Evolutionary conservation across 1,139 yeast genomes (phyloP).

Genomic region (Candida neerlandica): DNA sequence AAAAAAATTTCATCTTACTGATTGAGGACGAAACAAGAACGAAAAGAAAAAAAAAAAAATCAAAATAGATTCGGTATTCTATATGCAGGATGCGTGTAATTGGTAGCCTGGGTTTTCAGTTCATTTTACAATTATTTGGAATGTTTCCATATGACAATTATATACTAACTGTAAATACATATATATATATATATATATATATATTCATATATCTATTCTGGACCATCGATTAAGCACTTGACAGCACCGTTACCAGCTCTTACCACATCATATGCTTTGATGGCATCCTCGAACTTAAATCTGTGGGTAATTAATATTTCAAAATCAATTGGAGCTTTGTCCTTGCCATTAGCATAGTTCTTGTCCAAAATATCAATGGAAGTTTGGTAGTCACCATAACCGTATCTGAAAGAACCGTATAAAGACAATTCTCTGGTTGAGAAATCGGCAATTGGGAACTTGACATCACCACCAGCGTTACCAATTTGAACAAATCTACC

Average conservation of each 20-base stretch:
- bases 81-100: not conserved
- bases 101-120: not conserved
- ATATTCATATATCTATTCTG: constrained; percentile 20
- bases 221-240: constrained; percentile 51
- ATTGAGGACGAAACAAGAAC: constrained; percentile 4
- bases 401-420: constrained; percentile 82
- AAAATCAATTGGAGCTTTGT: constrained; percentile 43
- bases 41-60: constrained; percentile 4
- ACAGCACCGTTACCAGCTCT: constrained; percentile 48
- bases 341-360: constrained; percentile 62
- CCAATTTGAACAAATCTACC: constrained; percentile 79
- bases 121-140: too few species aligned
- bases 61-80: not conserved
- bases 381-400: constrained; percentile 74
- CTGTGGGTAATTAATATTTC: constrained; percentile 75
- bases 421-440: constrained; percentile 70
- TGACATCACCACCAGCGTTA: constrained; percentile 66
- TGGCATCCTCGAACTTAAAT: constrained; percentile 72
- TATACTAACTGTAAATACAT: not conserved
- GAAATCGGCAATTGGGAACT: constrained; percentile 74
- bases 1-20: constrained; percentile 4
- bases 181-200: not conserved
- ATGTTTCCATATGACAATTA: too few species aligned
- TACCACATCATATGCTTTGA: constrained; percentile 76
- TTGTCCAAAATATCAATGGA: constrained; percentile 68